Evolutionary conservation across 2,329 filamentous ascomycete genomes (phyloP).

Genomic region (Polytolypa hystricis): DNA sequence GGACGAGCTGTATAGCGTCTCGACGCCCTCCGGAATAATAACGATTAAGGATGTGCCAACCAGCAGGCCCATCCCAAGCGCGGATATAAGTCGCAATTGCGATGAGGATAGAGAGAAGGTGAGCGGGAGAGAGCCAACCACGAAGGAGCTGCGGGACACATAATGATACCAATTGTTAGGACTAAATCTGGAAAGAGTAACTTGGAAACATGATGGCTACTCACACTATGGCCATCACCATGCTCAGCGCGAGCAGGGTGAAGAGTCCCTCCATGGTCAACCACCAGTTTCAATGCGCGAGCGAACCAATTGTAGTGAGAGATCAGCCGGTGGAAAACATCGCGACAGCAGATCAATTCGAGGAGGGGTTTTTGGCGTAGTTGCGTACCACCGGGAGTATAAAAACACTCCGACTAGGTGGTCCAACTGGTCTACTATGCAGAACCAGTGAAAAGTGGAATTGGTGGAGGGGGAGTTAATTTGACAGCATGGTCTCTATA

Average conservation of each 20-base stretch:
- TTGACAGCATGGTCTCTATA: too few species aligned
- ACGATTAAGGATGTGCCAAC: constrained; percentile 93
- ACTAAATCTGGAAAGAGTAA: too few species aligned
- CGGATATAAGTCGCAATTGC: constrained; percentile 79
- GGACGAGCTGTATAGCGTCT: constrained; percentile 62
- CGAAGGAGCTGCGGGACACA: constrained; percentile 61
- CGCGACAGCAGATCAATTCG: too few species aligned
- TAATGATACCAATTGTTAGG: constrained; percentile 9
- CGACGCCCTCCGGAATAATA: constrained; percentile 93
- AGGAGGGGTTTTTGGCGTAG: too few species aligned
- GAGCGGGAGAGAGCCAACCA: constrained; percentile 81
- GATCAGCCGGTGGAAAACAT: neutral
- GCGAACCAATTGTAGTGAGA: constrained; percentile 1
- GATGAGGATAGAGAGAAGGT: constrained; percentile 79
- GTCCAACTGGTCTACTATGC: too few species aligned
- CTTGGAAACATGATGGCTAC: constrained; percentile 20
- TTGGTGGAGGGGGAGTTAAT: too few species aligned
- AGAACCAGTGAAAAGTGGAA: too few species aligned
- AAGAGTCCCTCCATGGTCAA: constrained; percentile 50
- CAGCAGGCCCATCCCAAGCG: constrained; percentile 83
- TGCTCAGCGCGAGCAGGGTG: constrained; percentile 53
- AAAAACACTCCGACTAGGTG: too few species aligned
- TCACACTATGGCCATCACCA: constrained; percentile 55
- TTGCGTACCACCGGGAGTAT: too few species aligned
- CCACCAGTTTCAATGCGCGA: constrained; percentile 13